Evolutionary conservation across 169 alveolate genomes (phyloP).

Genomic region (Cryptosporidium sp.): DNA sequence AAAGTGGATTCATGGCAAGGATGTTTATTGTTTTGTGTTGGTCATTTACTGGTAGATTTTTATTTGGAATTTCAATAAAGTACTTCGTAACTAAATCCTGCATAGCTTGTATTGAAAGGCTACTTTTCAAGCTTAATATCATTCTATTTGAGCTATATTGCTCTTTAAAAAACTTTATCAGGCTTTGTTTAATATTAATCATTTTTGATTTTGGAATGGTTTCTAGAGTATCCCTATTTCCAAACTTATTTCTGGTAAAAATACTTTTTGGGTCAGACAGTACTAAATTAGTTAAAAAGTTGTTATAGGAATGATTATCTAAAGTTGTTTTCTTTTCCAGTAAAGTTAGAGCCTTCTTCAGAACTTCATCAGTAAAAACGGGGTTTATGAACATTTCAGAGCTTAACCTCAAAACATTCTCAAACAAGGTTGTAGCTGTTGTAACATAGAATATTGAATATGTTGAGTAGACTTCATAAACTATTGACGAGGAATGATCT

Average conservation of each 20-base stretch:
- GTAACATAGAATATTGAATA: background rate
- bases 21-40: background rate
- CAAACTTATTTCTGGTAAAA: slow-evolving; percentile 7
- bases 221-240: slow-evolving; percentile 2
- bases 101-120: background rate
- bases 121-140: background rate
- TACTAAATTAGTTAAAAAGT: background rate
- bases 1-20: background rate
- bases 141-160: slow-evolving; percentile 25
- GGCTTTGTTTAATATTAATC: background rate
- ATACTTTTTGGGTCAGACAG: slow-evolving; percentile 4
- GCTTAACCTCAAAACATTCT: background rate
- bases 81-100: background rate
- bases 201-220: background rate
- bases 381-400: slow-evolving; percentile 14
- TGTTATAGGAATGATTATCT: background rate
- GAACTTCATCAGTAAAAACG: background rate
- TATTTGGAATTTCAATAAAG: slow-evolving; percentile 4
- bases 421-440: background rate
- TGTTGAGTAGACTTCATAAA: background rate
- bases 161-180: slow-evolving; percentile 16
- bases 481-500: background rate
- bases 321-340: background rate
- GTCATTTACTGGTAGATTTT: background rate
- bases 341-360: slow-evolving; percentile 6